Conservation (phyloP, 1,139 yeast species). For the Hanseniaspora sp. region DNA sequence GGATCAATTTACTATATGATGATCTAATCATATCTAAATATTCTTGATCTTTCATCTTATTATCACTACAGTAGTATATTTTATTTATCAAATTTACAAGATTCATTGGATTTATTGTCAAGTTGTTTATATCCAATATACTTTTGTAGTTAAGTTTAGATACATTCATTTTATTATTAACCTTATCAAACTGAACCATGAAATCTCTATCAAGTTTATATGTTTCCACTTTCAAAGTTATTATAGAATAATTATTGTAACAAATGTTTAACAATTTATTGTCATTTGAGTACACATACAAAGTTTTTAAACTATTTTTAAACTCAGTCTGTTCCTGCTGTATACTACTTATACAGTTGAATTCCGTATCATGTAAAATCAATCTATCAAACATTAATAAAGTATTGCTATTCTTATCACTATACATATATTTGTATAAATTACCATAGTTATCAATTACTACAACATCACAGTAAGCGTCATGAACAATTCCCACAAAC, state of each 20-base stretch:
- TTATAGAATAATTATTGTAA: constrained; percentile 9
- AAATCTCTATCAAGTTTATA: neutral
- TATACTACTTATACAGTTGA: neutral
- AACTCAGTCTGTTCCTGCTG: neutral
- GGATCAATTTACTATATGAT: constrained; percentile 5
- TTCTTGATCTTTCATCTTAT: neutral
- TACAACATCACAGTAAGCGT: neutral
- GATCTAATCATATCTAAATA: constrained; percentile 10
- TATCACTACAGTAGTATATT: neutral
- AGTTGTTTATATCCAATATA: neutral
- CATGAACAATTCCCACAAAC: neutral
- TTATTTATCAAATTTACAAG: constrained; percentile 8
- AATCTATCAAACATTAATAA: neutral
- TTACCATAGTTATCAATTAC: constrained; percentile 10
- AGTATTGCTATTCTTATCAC: neutral
- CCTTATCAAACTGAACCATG: neutral
- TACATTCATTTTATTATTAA: neutral
- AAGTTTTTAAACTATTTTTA: neutral
- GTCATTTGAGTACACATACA: neutral
- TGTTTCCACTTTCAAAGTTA: neutral
- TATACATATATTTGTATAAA: neutral
- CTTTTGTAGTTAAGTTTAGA: constrained; percentile 1
- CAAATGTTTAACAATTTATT: neutral
- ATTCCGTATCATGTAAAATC: neutral
- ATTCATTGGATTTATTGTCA: constrained; percentile 10